Percentiles rank a stretch among this genome's conserved stretches.
phyloP scores from a whole-genome alignment of 225 moss, liverwort and hornwort genomes.

The Bryoerythrophyllum caledonicum region DNA sequence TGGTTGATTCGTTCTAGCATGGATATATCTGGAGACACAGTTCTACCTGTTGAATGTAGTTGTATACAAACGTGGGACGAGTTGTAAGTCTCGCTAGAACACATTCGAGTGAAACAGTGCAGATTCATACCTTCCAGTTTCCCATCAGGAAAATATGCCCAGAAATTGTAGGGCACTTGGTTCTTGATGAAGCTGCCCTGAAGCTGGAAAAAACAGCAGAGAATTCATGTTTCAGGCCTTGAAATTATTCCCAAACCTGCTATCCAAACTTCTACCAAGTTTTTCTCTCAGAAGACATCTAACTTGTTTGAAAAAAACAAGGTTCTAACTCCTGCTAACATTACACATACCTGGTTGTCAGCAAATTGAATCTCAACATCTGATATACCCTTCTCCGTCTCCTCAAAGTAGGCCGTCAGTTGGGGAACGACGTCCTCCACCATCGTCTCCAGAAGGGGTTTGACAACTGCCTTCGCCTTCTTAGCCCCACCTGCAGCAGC shows the following conservation, averaged over 20 bases:
- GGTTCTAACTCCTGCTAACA: slow-evolving; percentile 8
- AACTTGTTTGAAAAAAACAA: background rate
- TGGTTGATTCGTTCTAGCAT: background rate
- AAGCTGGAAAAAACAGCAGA: slow-evolving; percentile 59
- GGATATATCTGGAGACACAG: background rate
- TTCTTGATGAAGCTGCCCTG: slow-evolving; percentile 80
- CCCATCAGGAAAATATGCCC: slow-evolving; percentile 92
- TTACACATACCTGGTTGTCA: slow-evolving; percentile 75
- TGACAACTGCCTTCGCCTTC: slow-evolving; percentile 50
- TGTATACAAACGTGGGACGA: background rate
- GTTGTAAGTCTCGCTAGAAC: background rate
- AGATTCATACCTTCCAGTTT: slow-evolving; percentile 69
- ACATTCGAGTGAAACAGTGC: background rate
- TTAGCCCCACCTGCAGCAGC: slow-evolving; percentile 48
- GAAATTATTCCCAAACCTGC: background rate
- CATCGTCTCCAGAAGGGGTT: slow-evolving; percentile 69
- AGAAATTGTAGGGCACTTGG: slow-evolving; percentile 72
- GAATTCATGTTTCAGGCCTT: slow-evolving; percentile 18
- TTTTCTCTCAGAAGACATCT: background rate
- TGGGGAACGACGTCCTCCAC: slow-evolving; percentile 71
- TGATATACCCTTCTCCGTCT: slow-evolving; percentile 68
- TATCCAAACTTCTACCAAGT: background rate
- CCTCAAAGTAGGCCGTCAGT: slow-evolving; percentile 41
- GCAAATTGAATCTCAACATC: slow-evolving; percentile 66
- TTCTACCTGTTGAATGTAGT: background rate